These are phyloP conservation scores for Porodaedalea pini DNA, from an alignment of 1,284 basidiomycete species.

Conservation along the genomic window DNA sequence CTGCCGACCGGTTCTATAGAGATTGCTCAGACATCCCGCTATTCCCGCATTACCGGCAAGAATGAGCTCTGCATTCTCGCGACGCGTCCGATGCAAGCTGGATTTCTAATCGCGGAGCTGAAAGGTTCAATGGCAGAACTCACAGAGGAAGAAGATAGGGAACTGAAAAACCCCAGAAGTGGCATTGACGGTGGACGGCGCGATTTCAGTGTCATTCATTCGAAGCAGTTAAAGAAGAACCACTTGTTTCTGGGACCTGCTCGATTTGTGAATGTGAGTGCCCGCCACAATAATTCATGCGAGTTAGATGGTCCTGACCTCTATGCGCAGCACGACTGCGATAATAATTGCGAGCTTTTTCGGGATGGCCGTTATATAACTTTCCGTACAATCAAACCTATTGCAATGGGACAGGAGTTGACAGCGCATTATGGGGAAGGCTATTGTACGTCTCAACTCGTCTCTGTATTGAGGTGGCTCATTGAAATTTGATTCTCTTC, in stretches of 20 bases:
- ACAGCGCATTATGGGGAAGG: conserved; percentile 83
- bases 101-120: conserved; percentile 73
- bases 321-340: conserved; percentile 75
- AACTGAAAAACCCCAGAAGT: conserved; percentile 71
- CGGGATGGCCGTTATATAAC: conserved; percentile 85
- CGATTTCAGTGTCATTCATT: conserved; percentile 91
- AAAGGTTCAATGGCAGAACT: conserved; percentile 87
- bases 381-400: conserved; percentile 80
- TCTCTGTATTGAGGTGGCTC: conserved; percentile 7
- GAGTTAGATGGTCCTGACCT: conserved; percentile 22
- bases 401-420: conserved; percentile 80
- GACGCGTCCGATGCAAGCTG: conserved; percentile 66
- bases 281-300: conserved; percentile 8
- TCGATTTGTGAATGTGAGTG: conserved; percentile 87
- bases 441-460: conserved; percentile 55
- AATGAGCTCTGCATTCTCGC: conserved; percentile 89
- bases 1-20: conserved; percentile 79
- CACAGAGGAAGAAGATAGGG: conserved; percentile 76
- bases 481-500: background rate
- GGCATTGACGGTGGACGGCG: conserved; percentile 62
- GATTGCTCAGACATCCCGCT: conserved; percentile 82
- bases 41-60: conserved; percentile 81
- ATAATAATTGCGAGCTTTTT: conserved; percentile 86
- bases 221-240: conserved; percentile 86
- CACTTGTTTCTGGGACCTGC: conserved; percentile 90